phyloP scores from a whole-genome alignment of 2,329 filamentous ascomycete species.

The Pseudogymnoascus sp. region DNA sequence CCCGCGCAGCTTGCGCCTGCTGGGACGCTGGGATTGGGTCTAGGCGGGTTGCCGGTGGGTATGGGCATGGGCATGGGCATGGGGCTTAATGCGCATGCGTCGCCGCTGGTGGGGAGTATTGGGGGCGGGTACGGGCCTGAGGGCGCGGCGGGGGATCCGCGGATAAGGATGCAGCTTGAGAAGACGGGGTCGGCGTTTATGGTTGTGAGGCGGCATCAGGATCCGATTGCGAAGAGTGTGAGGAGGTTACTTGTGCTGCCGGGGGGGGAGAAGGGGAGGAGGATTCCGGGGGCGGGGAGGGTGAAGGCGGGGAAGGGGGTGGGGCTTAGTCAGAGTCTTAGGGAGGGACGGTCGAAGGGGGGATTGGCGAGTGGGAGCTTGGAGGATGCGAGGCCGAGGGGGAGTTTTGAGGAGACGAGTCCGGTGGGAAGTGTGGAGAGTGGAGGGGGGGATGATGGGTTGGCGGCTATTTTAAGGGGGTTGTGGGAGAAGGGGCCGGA shows the following conservation, averaged over 20 bases:
- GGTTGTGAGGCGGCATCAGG: constrained; percentile 64
- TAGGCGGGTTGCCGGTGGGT: constrained; percentile 23
- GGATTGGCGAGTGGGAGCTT: too few relatives aligned
- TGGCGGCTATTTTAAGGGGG: constrained; percentile 43
- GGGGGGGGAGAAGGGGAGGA: too few relatives aligned
- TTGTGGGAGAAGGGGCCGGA: constrained; percentile 55
- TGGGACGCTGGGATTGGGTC: constrained; percentile 21
- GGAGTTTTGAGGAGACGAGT: constrained; percentile 9
- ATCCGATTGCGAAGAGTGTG: constrained; percentile 58
- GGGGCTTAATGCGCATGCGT: constrained; percentile 17
- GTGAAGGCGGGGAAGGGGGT: too few relatives aligned
- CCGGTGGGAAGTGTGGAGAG: constrained; percentile 9
- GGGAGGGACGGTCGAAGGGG: too few relatives aligned
- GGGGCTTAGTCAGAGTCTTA: too few relatives aligned
- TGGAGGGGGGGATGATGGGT: constrained; percentile 39
- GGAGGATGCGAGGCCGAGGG: too few relatives aligned
- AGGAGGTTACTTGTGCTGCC: constrained; percentile 44
- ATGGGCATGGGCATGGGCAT: constrained; percentile 17
- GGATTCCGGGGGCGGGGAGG: too few relatives aligned
- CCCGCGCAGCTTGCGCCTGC: constrained; percentile 41
- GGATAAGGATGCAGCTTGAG: constrained; percentile 57
- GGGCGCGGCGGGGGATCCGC: constrained; percentile 47
- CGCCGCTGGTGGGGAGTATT: constrained; percentile 2
- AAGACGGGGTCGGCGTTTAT: constrained; percentile 64
- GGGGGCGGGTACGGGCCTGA: constrained; percentile 11